Evolutionary conservation across 2,329 filamentous ascomycete species (phyloP).

Genomic region (Drechslerella coelobrocha): DNA sequence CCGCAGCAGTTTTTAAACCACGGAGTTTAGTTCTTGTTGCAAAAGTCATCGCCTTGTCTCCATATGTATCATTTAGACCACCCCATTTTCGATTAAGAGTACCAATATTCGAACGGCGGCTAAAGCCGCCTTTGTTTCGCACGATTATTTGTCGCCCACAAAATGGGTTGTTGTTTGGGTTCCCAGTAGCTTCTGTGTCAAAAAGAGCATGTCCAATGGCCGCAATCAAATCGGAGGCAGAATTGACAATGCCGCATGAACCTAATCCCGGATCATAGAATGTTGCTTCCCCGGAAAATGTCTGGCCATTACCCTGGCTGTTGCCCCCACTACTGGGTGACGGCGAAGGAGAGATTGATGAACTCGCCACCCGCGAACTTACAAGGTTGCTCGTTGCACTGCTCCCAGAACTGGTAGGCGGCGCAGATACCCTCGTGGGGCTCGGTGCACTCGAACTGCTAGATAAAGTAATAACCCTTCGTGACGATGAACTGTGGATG

Average conservation of each 20-base stretch:
- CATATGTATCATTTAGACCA: background rate
- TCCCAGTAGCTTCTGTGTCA: conserved; percentile 52
- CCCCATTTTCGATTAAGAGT: background rate
- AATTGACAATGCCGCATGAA: conserved; percentile 53
- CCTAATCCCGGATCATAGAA: conserved; percentile 54
- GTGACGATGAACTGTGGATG: conserved; percentile 27
- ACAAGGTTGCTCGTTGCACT: conserved; percentile 3
- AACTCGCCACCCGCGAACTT: conserved; percentile 3
- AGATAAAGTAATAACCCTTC: conserved; percentile 30
- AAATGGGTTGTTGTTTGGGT: conserved; percentile 54
- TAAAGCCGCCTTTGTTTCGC: conserved; percentile 38
- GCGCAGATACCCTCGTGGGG: background rate
- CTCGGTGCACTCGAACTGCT: conserved; percentile 7
- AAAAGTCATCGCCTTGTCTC: conserved; percentile 10
- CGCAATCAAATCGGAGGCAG: conserved; percentile 53
- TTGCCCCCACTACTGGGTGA: conserved; percentile 12
- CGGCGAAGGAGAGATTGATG: conserved; percentile 26
- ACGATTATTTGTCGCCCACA: conserved; percentile 53
- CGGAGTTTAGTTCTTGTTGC: conserved; percentile 2
- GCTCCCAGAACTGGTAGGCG: conserved; percentile 5
- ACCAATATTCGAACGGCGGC: conserved; percentile 14
- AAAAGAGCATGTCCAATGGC: conserved; percentile 53
- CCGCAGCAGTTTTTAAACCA: background rate
- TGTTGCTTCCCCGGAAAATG: conserved; percentile 53
- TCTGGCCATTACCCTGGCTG: conserved; percentile 31